Conservation (phyloP, 192 early-diverging fungal species). For the Backusella liffmaniae region DNA sequence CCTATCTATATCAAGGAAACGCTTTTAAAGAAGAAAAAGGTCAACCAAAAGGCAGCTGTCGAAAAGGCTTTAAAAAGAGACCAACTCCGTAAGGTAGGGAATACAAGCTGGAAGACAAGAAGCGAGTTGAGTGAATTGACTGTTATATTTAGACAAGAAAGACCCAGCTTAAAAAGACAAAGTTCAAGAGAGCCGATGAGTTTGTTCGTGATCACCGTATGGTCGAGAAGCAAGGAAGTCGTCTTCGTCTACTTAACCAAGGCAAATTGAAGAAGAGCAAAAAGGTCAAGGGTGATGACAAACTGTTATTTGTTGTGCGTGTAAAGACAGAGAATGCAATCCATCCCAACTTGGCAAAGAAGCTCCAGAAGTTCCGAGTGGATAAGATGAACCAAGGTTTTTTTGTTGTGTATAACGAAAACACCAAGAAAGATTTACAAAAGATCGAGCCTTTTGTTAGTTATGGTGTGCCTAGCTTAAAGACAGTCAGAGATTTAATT, state of each 20-base stretch:
- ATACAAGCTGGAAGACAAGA: neutral
- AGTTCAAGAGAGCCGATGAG: conserved; percentile 28
- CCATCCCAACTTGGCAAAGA: conserved; percentile 9
- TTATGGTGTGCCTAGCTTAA: conserved; percentile 17
- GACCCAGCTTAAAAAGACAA: conserved; percentile 12
- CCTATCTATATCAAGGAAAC: conserved; percentile 77
- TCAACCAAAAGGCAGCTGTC: conserved; percentile 63
- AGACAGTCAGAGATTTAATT: conserved; percentile 23
- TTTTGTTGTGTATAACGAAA: conserved; percentile 10
- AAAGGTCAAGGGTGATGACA: neutral
- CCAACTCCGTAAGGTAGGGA: conserved; percentile 4
- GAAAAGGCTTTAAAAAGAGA: conserved; percentile 37
- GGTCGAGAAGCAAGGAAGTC: conserved; percentile 10
- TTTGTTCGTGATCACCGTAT: conserved; percentile 11
- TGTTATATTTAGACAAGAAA: conserved; percentile 3
- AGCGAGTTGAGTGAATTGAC: neutral
- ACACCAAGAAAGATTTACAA: neutral
- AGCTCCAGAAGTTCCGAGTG: conserved; percentile 10
- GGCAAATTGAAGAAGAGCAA: neutral
- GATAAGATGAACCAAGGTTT: conserved; percentile 16
- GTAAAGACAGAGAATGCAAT: neutral
- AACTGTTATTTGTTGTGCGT: conserved; percentile 22
- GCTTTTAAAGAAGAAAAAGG: conserved; percentile 78
- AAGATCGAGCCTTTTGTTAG: conserved; percentile 21
- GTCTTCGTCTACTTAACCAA: conserved; percentile 10